These are phyloP conservation scores for Phaeoacremonium minimum DNA, from an alignment of 2,329 filamentous ascomycete species.

Conservation along the genomic window DNA sequence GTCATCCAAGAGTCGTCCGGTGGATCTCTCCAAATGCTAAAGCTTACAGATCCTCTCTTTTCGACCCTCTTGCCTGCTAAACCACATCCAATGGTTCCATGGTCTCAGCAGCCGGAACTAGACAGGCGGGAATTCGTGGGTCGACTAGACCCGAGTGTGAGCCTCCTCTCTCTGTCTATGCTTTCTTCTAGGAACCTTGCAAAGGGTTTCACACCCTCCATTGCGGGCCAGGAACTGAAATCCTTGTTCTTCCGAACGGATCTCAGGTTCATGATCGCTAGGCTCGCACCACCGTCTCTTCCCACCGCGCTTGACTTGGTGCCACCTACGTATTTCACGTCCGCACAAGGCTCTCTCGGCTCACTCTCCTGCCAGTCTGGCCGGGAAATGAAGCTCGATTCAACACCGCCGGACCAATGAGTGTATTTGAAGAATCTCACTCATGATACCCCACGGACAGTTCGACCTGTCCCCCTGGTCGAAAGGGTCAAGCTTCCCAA, in stretches of 20 bases:
- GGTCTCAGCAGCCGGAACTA: too few relatives aligned
- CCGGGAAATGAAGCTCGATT: too few relatives aligned
- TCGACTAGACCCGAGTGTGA: too few relatives aligned
- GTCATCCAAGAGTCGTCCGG: too few relatives aligned
- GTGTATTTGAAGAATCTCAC: neutral
- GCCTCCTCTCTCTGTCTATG: too few relatives aligned
- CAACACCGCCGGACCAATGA: neutral
- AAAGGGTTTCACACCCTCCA: neutral
- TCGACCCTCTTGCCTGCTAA: too few relatives aligned
- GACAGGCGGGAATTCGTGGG: too few relatives aligned
- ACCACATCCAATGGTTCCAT: too few relatives aligned
- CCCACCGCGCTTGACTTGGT: neutral
- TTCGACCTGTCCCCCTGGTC: neutral
- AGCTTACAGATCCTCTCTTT: neutral
- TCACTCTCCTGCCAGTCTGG: neutral
- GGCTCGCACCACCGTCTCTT: neutral
- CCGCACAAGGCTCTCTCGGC: neutral
- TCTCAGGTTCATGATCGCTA: neutral
- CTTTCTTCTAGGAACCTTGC: too few relatives aligned
- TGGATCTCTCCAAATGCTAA: too few relatives aligned
- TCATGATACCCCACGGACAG: neutral
- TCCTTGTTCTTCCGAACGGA: neutral
- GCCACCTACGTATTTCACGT: neutral
- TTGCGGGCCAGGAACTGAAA: neutral
- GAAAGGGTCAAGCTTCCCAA: neutral